Conservation (phyloP, 2,329 filamentous ascomycete species). For the Plenodomus lindquistii region DNA sequence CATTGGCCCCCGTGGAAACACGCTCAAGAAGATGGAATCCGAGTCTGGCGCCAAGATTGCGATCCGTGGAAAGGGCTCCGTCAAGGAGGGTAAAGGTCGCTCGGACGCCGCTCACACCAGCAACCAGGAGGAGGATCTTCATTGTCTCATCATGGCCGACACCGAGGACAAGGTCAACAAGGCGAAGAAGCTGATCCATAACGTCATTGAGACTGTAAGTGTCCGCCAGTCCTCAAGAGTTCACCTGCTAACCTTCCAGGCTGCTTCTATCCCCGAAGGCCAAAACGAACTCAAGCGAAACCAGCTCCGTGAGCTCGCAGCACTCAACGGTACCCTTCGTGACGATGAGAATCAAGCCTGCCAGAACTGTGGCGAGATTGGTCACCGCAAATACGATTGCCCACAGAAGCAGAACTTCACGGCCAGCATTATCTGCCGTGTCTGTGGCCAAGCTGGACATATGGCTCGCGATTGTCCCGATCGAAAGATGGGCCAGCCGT, state of each 20-base stretch:
- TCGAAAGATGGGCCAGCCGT: slow-evolving; percentile 84
- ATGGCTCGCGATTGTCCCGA: slow-evolving; percentile 99
- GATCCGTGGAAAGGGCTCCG: slow-evolving; percentile 98
- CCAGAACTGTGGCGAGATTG: slow-evolving; percentile 98
- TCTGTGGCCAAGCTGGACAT: slow-evolving; percentile 96
- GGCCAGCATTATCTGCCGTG: slow-evolving; percentile 98
- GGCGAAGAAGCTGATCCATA: slow-evolving; percentile 97
- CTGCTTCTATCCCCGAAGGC: slow-evolving; percentile 96
- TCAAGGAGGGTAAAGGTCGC: slow-evolving; percentile 98
- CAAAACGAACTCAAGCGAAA: slow-evolving; percentile 99
- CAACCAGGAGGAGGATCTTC: slow-evolving; percentile 99
- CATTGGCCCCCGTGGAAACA: slow-evolving; percentile 99
- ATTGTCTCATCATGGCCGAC: slow-evolving; percentile 99
- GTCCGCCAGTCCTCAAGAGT: neutral
- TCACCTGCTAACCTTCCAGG: slow-evolving; percentile 60
- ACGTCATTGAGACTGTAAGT: slow-evolving; percentile 96
- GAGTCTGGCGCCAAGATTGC: slow-evolving; percentile 98
- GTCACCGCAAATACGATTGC: slow-evolving; percentile 98
- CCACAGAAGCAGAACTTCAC: slow-evolving; percentile 97
- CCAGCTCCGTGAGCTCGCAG: slow-evolving; percentile 94
- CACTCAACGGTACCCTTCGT: slow-evolving; percentile 97
- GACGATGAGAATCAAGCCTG: slow-evolving; percentile 99
- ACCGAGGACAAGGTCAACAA: slow-evolving; percentile 99
- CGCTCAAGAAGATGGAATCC: slow-evolving; percentile 98
- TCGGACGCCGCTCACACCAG: slow-evolving; percentile 98